These are phyloP conservation scores for Cetradonia linearis DNA, from an alignment of 495 filamentous ascomycete species.

Conservation along the genomic window DNA sequence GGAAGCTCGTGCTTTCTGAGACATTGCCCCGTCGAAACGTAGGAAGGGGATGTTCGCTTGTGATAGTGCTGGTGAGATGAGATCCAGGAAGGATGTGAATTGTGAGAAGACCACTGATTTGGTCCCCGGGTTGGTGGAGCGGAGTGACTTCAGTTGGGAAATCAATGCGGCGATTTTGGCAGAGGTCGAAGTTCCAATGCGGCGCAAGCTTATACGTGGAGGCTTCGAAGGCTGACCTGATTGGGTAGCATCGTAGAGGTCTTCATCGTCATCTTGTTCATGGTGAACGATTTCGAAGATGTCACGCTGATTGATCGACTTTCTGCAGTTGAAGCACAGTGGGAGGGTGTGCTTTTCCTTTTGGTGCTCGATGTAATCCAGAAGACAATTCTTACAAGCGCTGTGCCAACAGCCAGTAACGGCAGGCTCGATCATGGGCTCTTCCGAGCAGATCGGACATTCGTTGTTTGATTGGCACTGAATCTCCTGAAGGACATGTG, in stretches of 20 bases:
- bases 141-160: slow-evolving; percentile 56
- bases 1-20: slow-evolving; percentile 69
- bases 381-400: slow-evolving; percentile 83
- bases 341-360: slow-evolving; percentile 62
- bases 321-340: slow-evolving; percentile 81
- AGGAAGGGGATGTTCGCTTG: slow-evolving; percentile 64
- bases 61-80: slow-evolving; percentile 69
- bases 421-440: slow-evolving; percentile 85
- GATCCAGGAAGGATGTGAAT: slow-evolving; percentile 91
- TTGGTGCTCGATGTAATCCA: slow-evolving; percentile 80
- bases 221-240: slow-evolving; percentile 32
- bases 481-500: slow-evolving; percentile 81
- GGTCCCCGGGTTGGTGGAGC: slow-evolving; percentile 48
- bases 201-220: slow-evolving; percentile 67
- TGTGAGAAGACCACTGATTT: slow-evolving; percentile 94
- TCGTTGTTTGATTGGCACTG: slow-evolving; percentile 78
- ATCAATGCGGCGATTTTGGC: slow-evolving; percentile 79
- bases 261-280: slow-evolving; percentile 29
- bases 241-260: slow-evolving; percentile 29
- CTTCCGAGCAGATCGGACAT: slow-evolving; percentile 89
- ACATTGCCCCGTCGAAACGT: slow-evolving; percentile 83
- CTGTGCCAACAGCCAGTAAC: slow-evolving; percentile 96
- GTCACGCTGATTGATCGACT: slow-evolving; percentile 67
- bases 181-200: slow-evolving; percentile 67
- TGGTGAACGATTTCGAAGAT: slow-evolving; percentile 80